A percentile compares a stretch with the other conserved stretches of the same genome.
phyloP scores from a whole-genome alignment of 106 monocot genomes.

The Allium sativum region DNA sequence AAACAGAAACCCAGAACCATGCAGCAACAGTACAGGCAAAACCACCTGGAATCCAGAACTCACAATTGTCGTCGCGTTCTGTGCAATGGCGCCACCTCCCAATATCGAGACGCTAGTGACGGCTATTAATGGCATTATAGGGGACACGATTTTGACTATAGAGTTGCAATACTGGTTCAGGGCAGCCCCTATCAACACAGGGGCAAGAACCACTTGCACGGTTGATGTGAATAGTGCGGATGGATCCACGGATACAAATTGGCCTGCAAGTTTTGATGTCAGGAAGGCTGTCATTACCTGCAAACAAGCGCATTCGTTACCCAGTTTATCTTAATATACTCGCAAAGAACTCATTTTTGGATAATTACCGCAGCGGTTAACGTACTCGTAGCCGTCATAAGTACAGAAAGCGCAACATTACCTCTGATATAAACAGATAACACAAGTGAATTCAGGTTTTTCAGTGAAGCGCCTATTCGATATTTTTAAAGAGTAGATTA shows the following conservation, averaged over 20 bases:
- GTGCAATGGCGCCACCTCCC: constrained; percentile 73
- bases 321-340: too few relatives aligned
- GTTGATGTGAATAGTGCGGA: constrained; percentile 71
- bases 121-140: constrained; percentile 70
- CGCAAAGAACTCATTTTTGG: too few relatives aligned
- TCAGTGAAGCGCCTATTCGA: not conserved
- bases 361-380: constrained; percentile 59
- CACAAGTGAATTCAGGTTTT: constrained; percentile 3
- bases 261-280: constrained; percentile 87
- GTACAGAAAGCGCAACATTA: constrained; percentile 88
- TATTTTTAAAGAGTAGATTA: constrained; percentile 1
- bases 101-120: constrained; percentile 64
- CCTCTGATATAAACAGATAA: constrained; percentile 37
- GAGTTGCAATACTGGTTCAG: constrained; percentile 61
- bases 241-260: constrained; percentile 89
- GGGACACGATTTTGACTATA: constrained; percentile 49
- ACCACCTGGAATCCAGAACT: constrained; percentile 60
- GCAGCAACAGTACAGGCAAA: constrained; percentile 32
- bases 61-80: constrained; percentile 61
- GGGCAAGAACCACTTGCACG: constrained; percentile 78
- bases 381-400: constrained; percentile 95
- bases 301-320: not conserved
- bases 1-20: constrained; percentile 57
- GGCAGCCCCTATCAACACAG: constrained; percentile 52
- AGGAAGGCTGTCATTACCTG: constrained; percentile 86